Conservation (phyloP, 108 stramenopile species). For the Skeletonema grethae region DNA sequence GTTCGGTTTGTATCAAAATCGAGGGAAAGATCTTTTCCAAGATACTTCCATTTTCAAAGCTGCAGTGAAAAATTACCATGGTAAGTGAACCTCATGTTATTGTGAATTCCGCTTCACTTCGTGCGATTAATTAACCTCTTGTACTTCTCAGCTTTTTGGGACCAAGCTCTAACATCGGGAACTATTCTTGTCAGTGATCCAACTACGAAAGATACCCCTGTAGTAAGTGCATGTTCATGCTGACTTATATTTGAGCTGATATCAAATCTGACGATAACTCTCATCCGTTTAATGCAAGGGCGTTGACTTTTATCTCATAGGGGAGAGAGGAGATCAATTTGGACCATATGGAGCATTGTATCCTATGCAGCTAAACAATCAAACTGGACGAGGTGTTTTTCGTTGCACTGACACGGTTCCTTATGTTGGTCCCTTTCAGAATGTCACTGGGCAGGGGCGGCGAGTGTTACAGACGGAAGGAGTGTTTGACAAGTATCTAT, state of each 20-base stretch:
- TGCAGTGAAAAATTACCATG: neutral
- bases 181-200: neutral
- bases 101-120: neutral
- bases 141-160: neutral
- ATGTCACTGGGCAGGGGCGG: neutral
- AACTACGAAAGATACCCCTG: constrained; percentile 1
- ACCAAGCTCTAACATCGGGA: neutral
- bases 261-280: neutral
- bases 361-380: neutral
- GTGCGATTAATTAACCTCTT: neutral
- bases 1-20: neutral
- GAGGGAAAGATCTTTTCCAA: neutral
- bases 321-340: neutral
- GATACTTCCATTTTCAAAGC: neutral
- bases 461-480: neutral
- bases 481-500: neutral
- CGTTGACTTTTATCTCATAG: neutral
- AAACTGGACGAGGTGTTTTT: neutral
- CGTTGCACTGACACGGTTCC: neutral
- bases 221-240: neutral
- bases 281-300: neutral
- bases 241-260: neutral
- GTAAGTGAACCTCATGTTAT: neutral
- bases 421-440: neutral
- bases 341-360: neutral